Conservation (phyloP, 345 rosid species). For the Trapa bicornis region DNA sequence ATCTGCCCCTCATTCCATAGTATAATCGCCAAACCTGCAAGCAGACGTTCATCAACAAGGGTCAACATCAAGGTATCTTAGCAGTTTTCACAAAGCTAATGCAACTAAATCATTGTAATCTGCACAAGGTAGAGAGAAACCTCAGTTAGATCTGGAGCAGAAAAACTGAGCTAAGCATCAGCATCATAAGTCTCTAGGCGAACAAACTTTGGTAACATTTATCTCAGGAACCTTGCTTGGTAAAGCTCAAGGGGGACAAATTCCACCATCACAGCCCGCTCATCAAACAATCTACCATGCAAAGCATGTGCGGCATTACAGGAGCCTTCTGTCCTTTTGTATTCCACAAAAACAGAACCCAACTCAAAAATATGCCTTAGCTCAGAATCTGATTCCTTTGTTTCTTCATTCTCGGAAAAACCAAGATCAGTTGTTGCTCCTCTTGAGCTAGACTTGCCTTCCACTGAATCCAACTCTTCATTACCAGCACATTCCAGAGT, state of each 20-base stretch:
- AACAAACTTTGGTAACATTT: background rate
- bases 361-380: conserved; percentile 30
- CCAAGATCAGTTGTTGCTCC: conserved; percentile 8
- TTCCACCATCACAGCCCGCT: conserved; percentile 40
- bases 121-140: background rate
- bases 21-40: background rate
- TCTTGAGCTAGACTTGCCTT: conserved; percentile 10
- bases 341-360: conserved; percentile 70
- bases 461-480: conserved; percentile 12
- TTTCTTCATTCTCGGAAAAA: conserved; percentile 17
- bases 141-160: background rate
- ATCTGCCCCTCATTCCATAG: background rate
- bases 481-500: conserved; percentile 15
- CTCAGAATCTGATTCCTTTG: conserved; percentile 16
- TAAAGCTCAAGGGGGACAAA: conserved; percentile 48
- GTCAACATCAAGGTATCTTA: background rate
- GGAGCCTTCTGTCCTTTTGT: conserved; percentile 57
- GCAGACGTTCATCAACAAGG: background rate
- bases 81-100: background rate
- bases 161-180: background rate
- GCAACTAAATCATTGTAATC: background rate
- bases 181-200: background rate
- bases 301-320: conserved; percentile 59
- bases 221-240: conserved; percentile 37
- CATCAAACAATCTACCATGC: conserved; percentile 57